Conservation (phyloP, 805 yeast species). For the Candida pseudofarinosa region DNA sequence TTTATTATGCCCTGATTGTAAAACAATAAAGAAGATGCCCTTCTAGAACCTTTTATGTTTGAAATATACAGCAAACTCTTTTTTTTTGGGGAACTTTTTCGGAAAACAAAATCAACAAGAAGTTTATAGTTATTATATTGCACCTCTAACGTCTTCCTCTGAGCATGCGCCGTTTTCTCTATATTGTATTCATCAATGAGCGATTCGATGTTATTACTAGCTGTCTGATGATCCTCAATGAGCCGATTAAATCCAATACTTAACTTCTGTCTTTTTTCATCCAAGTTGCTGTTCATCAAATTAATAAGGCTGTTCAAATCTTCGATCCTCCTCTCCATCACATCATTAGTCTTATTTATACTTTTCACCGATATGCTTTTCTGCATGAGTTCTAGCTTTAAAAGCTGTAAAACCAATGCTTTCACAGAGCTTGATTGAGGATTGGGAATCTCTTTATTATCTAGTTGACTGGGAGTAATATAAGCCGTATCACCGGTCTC, state of each 20-base stretch:
- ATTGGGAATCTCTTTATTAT: conserved; percentile 10
- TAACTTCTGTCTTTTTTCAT: not conserved
- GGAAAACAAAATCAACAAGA: conserved; percentile 23
- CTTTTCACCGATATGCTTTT: conserved; percentile 13
- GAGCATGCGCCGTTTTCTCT: conserved; percentile 15
- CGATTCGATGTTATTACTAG: not conserved
- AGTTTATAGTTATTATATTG: conserved; percentile 21
- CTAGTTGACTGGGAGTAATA: not conserved
- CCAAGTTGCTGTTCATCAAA: not conserved
- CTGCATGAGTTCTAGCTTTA: conserved; percentile 21
- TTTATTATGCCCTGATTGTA: conserved; percentile 25
- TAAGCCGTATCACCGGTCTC: conserved; percentile 5
- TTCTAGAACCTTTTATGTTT: conserved; percentile 1
- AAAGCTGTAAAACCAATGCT: conserved; percentile 25
- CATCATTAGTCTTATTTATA: conserved; percentile 2
- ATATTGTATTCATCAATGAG: conserved; percentile 5
- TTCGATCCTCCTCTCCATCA: conserved; percentile 5
- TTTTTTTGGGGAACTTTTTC: conserved; percentile 4
- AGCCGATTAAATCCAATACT: not conserved
- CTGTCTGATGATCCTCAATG: not conserved
- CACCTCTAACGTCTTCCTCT: conserved; percentile 21
- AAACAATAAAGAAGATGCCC: conserved; percentile 10
- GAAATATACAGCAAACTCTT: not conserved
- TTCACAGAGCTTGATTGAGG: conserved; percentile 16
- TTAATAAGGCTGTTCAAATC: not conserved